Evolutionary conservation across 1,284 basidiomycete species (phyloP), one percentile per base, ranked within the genome.

Genomic region (Rhodofomes roseus): DNA sequence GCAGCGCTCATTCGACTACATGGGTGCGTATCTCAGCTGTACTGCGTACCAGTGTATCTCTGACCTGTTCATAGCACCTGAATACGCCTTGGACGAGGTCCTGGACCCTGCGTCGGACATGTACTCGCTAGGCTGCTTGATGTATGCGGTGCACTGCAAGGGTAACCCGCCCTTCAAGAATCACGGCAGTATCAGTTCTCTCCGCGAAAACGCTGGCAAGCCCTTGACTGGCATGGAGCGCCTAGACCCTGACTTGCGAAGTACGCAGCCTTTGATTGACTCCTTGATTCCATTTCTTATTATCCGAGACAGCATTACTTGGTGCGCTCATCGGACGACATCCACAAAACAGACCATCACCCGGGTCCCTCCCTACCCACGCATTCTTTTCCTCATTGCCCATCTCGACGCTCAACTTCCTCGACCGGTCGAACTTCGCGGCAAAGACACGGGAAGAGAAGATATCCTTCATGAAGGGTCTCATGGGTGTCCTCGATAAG

Each of bases 361-460:
- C 96, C 2, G 77, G 84, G 2, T 85, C 88, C 1, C 85, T 99
- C 41, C 89, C 93, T 7, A 83, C 88, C 0, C 89, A 94, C 65
- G 72, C 90, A 0, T 98, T 97, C 81, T 99, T 99, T 77, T 96
- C 94, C 4, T 96, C 95, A 8, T 79, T 98, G n/a, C 92, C 96
- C 16, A 96, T 99, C 37, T 96, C 94, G 1, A 98, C 96, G 0
- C 83, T 99, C 39, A 96, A 95, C 70, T 99, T 98, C 76, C 80
- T 99, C 62, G 96, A 98, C 69, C 87, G 96, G 4, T 93, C 96
- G 14, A 96, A 89, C 60, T 99, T 99, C 71, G 93, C 95, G 1
- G 88, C 94, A 1, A 96, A 98, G 73, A 89, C 94, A 2, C 80
- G 91, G 56, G 96, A 98, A 76, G 97, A 98, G 72, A 96, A 98